These are phyloP conservation scores for Candida hungchunana DNA, from an alignment of 805 yeast species.

Conservation along the genomic window DNA sequence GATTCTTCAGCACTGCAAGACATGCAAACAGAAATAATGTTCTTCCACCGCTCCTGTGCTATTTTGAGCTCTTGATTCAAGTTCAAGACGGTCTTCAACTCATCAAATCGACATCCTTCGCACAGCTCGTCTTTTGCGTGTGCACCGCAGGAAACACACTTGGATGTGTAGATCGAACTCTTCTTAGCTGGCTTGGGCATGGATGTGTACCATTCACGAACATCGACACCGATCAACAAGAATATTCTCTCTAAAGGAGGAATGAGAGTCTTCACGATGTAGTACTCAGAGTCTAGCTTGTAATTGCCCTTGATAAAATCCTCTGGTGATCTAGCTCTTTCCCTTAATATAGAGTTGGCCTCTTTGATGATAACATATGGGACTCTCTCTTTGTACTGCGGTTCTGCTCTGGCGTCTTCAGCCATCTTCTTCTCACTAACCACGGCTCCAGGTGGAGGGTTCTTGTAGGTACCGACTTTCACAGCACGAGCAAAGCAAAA, in stretches of 20 bases:
- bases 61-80: constrained; percentile 27
- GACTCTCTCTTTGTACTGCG: constrained; percentile 85
- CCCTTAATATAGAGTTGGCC: constrained; percentile 55
- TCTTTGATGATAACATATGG: constrained; percentile 79
- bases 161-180: constrained; percentile 29
- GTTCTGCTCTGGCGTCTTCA: constrained; percentile 68
- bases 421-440: constrained; percentile 61
- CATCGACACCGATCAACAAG: constrained; percentile 76
- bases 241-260: constrained; percentile 90
- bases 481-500: constrained; percentile 93
- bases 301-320: constrained; percentile 49
- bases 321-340: constrained; percentile 76
- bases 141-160: constrained; percentile 22
- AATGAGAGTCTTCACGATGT: constrained; percentile 74
- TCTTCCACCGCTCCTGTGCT: constrained; percentile 27
- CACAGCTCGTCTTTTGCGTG: constrained; percentile 29
- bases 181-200: constrained; percentile 45
- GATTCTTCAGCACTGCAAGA: constrained; percentile 32
- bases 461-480: constrained; percentile 75
- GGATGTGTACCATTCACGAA: constrained; percentile 69
- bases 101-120: constrained; percentile 31
- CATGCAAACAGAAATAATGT: constrained; percentile 33
- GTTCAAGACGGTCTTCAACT: constrained; percentile 32
- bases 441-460: constrained; percentile 89
- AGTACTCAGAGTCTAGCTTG: constrained; percentile 76